Base-by-base conservation (phyloP, 768 basidiomycete species). In the Chalciporus piperatus region DNA sequence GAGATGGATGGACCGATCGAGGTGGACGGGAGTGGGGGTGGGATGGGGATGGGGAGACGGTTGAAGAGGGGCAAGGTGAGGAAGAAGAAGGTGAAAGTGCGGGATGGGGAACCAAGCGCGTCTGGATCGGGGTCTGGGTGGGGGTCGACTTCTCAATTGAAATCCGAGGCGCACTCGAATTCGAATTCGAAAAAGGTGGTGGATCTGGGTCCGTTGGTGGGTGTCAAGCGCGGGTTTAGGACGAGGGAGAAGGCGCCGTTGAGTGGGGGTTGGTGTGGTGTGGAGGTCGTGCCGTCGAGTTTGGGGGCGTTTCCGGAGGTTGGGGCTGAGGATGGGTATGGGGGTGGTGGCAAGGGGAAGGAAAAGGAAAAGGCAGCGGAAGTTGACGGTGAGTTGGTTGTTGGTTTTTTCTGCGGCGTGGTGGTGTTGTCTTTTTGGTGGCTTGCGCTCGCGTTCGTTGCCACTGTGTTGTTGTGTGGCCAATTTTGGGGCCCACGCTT, bases 131-230 rank as follows among this genome's bases (percentile, higher is more conserved):
- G 22, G 4, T 22, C 22, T 22, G 22, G 22, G 4, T 22, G 22
- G 22, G 22, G 22, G 22, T 22, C 57, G 48, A 50, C 23, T 17
- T 2, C 16, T 28, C 50, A 42, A 22, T 22, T 39, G 7, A 51
- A 23, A 30, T 16, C n/a, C 8, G 51, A 45, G 42, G 28, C 28
- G 12, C 8, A 9, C n/a, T 32, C 30, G 30, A 40, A 25, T 22
- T 38, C 35, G 8, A 52, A 17, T 22, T 16, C 17, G 11, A 53
- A 47, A 40, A 49, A 57, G 13, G 14, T 25, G 6, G 55, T 76
- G 0, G 79, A 87, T 62, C 60, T 88, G 1, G 87, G 87, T 13
- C 87, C 87, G 6, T 68, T 89, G 25, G 69, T 89, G 0, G 87
- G 84, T 13, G 59, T 64, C 22, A 70, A 78, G 54, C 70, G 87